Base-by-base conservation (phyloP, 441 rosid genomes). In the Pelargonium myrrhifolium region DNA sequence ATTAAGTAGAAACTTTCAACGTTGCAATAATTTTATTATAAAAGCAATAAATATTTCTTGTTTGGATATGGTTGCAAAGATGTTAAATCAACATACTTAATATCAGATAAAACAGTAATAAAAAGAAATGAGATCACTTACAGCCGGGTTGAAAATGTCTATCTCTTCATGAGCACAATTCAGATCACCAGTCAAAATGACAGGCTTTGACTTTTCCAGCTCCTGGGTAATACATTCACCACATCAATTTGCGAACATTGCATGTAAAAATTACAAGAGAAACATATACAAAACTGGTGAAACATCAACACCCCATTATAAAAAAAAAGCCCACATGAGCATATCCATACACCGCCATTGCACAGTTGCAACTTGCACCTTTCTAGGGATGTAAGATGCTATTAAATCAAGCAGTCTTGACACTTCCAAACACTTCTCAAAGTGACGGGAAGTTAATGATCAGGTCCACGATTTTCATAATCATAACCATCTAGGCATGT, bases 151-250 rank as follows among this genome's bases (percentile, higher is more conserved):
- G 75, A 64, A 79, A 67, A 93, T 93, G 77, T 93, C 98, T 61
- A 90, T 93, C 85, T 93, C 98, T 80, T 86, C 84, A 81, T 93
- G 96, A 60, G 96, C 96, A 82, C 98, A 93, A 72, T 93, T 93
- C 24, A 93, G 71, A 86, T 93, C 97, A 26, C 98, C 96, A 3
- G 94, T 84, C 83, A 93, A 85, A 77, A 93, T 89, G 64, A 93
- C 97, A 59, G 98, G 97, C 81, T 93, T 89, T 58, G 85, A 80
- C 88, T 87, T 93, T 72, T 89, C 94, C 78, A 93, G 82, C 78
- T 89, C 96, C 97, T 93, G 84, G 68, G 74, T 43, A 65, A 68
- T 65, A 22, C 63, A 67, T 53, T 35, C 39, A 35, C 8, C 39
- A 35, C 39, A 17, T 17, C 22, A 53, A 53, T 20, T 6, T 15